Conservation (phyloP, 345 rosid species). For the Durio zibethinus region DNA sequence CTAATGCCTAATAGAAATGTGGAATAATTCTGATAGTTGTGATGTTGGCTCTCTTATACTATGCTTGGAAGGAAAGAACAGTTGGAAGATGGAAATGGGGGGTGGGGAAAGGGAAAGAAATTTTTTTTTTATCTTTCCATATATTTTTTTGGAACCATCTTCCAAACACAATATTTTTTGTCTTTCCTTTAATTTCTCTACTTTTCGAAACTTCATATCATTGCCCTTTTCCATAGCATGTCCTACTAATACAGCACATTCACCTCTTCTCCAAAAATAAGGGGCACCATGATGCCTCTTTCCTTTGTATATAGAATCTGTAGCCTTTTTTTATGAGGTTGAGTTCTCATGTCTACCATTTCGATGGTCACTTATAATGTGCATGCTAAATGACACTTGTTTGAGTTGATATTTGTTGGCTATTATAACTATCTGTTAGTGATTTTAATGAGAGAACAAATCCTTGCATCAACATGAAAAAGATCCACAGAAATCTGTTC, state of each 20-base stretch:
- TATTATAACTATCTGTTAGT: background rate
- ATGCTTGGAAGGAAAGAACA: background rate
- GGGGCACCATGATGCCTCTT: background rate
- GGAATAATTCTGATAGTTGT: background rate
- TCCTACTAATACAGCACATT: background rate
- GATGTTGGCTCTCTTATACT: background rate
- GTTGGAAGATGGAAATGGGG: background rate
- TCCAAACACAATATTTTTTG: background rate
- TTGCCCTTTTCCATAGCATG: background rate
- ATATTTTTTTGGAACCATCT: background rate
- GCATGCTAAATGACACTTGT: background rate
- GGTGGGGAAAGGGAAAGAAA: background rate
- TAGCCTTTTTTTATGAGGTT: background rate
- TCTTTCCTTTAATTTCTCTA: background rate
- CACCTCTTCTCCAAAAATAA: background rate
- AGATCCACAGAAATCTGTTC: constrained; percentile 75
- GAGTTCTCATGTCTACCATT: background rate
- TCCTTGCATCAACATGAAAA: constrained; percentile 58
- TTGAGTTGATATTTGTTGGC: background rate
- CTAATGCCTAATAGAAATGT: background rate
- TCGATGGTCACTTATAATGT: background rate
- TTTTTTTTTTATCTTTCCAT: background rate
- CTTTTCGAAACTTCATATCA: background rate
- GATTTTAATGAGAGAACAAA: constrained; percentile 14
- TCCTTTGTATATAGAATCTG: background rate